phyloP scores from a whole-genome alignment of 176 grass and related monocot genomes.

The Metroxylon sagu region DNA sequence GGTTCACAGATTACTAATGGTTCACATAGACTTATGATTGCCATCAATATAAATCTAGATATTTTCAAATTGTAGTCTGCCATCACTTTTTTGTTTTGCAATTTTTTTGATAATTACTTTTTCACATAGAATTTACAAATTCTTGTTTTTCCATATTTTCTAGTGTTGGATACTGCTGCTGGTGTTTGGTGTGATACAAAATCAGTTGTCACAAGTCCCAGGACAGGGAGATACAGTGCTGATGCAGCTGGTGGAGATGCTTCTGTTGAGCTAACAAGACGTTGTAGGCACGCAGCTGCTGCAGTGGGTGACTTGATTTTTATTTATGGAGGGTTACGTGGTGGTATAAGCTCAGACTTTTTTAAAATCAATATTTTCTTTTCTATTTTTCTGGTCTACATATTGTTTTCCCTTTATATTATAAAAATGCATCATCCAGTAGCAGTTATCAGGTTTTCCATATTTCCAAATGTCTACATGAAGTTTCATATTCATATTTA shows the following conservation, averaged over 20 bases:
- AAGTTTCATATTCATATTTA: too few relatives aligned
- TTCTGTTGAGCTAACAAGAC: constrained; percentile 74
- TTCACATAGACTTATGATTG: too few relatives aligned
- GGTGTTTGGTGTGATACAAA: constrained; percentile 99
- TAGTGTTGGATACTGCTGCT: constrained; percentile 94
- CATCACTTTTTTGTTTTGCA: too few relatives aligned
- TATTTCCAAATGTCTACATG: too few relatives aligned
- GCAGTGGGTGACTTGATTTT: constrained; percentile 96
- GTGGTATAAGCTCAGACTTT: constrained; percentile 48
- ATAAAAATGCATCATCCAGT: too few relatives aligned
- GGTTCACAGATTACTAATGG: too few relatives aligned
- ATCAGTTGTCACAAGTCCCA: constrained; percentile 84
- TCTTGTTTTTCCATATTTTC: constrained; percentile 17
- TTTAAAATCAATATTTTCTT: neutral
- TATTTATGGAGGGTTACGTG: constrained; percentile 94
- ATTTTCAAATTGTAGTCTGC: too few relatives aligned
- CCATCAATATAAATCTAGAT: too few relatives aligned
- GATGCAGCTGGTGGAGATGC: constrained; percentile 87
- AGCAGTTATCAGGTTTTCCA: too few relatives aligned
- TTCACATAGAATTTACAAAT: constrained; percentile 3
- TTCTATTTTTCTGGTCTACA: too few relatives aligned
- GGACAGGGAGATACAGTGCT: constrained; percentile 92
- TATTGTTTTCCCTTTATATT: too few relatives aligned
- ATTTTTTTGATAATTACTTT: constrained; percentile 5
- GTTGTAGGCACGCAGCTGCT: constrained; percentile 94